phyloP scores from a whole-genome alignment of 257 asterid genomes.

The Solanum bulbocastanum region DNA sequence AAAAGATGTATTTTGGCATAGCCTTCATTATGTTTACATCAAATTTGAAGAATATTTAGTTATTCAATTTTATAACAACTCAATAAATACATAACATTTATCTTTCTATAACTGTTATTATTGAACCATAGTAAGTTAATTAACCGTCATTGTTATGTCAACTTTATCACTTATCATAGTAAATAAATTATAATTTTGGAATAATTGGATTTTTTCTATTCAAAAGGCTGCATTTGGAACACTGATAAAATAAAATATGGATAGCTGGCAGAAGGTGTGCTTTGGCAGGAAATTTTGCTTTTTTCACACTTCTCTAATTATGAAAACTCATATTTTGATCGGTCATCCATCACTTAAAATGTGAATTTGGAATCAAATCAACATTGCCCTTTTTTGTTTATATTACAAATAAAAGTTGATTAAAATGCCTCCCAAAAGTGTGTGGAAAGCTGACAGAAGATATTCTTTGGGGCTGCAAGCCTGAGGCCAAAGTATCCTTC shows the following conservation, averaged over 20 bases:
- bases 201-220: not conserved
- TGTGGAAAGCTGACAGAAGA: not conserved
- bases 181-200: not conserved
- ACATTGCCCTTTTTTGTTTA: not conserved
- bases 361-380: not conserved
- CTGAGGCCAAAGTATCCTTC: not conserved
- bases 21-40: not conserved
- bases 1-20: not conserved
- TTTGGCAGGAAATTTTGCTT: not conserved
- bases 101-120: not conserved
- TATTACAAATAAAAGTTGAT: not conserved
- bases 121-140: not conserved
- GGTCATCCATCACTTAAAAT: not conserved
- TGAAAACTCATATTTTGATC: not conserved
- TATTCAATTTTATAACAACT: not conserved
- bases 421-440: not conserved
- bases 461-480: not conserved
- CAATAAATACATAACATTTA: not conserved
- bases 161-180: not conserved
- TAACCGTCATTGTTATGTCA: not conserved
- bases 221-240: not conserved
- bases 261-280: not conserved
- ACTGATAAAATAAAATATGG: not conserved
- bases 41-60: not conserved
- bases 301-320: not conserved